phyloP scores from a whole-genome alignment of 108 stramenopile genomes.

The Skeletonema potamos region DNA sequence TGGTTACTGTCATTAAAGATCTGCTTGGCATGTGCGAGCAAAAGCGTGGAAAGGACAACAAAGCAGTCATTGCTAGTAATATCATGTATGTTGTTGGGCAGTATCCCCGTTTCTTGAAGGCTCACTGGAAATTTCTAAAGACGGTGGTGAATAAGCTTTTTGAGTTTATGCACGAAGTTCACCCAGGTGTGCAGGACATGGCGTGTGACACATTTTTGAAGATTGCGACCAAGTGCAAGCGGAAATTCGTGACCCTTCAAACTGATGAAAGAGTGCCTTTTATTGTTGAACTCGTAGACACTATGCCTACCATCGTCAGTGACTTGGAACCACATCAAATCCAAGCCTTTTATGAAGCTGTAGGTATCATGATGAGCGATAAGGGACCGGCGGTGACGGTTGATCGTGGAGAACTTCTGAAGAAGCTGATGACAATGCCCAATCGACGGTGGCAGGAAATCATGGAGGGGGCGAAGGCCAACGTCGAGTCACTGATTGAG shows the following conservation, averaged over 20 bases:
- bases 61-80: conserved; percentile 98
- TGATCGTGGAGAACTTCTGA: conserved; percentile 81
- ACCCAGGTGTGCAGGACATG: conserved; percentile 99
- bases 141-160: conserved; percentile 99
- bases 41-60: conserved; percentile 98
- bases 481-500: conserved; percentile 82
- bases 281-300: conserved; percentile 91
- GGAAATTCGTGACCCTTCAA: conserved; percentile 95
- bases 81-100: conserved; percentile 99
- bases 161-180: conserved; percentile 99
- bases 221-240: conserved; percentile 97
- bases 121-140: conserved; percentile 99
- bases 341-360: conserved; percentile 98
- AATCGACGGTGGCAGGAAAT: conserved; percentile 89
- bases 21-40: conserved; percentile 94
- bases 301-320: conserved; percentile 86
- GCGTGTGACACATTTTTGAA: conserved; percentile 99
- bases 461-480: conserved; percentile 79
- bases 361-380: conserved; percentile 94
- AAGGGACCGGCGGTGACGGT: conserved; percentile 80
- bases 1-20: conserved; percentile 99
- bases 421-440: conserved; percentile 92
- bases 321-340: conserved; percentile 99
- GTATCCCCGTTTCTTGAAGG: conserved; percentile 98
- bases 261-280: conserved; percentile 89